These are phyloP conservation scores for Coriolopsis trogii DNA, from an alignment of 1,284 basidiomycete species.

Conservation along the genomic window DNA sequence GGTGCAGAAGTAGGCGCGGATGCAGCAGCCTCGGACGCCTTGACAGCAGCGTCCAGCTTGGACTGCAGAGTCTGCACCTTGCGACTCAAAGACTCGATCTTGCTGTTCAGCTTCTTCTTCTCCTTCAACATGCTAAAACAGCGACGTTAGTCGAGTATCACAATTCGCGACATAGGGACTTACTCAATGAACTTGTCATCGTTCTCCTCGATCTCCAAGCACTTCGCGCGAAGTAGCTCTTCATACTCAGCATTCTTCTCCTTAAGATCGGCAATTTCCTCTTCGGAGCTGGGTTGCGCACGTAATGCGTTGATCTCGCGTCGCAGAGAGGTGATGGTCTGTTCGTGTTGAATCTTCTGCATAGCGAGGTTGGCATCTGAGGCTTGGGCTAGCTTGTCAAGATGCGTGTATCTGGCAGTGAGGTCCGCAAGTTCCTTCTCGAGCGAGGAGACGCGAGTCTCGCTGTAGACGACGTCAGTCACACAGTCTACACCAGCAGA, in stretches of 20 bases:
- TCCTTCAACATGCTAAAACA: slow-evolving; percentile 66
- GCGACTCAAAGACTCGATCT: slow-evolving; percentile 68
- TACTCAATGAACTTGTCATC: slow-evolving; percentile 80
- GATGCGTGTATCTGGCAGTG: slow-evolving; percentile 46
- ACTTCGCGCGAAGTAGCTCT: slow-evolving; percentile 64
- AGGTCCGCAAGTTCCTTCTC: slow-evolving; percentile 50
- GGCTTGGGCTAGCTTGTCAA: slow-evolving; percentile 60
- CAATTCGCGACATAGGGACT: slow-evolving; percentile 27
- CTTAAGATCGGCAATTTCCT: slow-evolving; percentile 59
- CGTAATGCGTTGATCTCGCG: slow-evolving; percentile 57
- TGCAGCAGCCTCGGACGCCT: slow-evolving; percentile 24
- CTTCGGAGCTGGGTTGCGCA: slow-evolving; percentile 54
- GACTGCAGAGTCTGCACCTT: slow-evolving; percentile 72
- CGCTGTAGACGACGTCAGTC: slow-evolving; percentile 39
- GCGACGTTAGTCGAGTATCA: not conserved
- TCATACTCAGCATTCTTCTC: slow-evolving; percentile 77
- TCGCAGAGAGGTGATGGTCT: slow-evolving; percentile 57
- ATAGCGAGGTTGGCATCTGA: slow-evolving; percentile 67
- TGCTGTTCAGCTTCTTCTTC: slow-evolving; percentile 72
- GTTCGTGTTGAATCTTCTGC: slow-evolving; percentile 63
- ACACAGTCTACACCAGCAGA: slow-evolving; percentile 1
- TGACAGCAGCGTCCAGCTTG: slow-evolving; percentile 50
- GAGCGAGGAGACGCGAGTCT: slow-evolving; percentile 45
- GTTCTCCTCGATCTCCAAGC: slow-evolving; percentile 79
- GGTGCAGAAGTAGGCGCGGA: not conserved